Evolutionary conservation across 2,329 filamentous ascomycete genomes (phyloP), one percentile per base, ranked within the genome.

Genomic region (Drechslera avenae): DNA sequence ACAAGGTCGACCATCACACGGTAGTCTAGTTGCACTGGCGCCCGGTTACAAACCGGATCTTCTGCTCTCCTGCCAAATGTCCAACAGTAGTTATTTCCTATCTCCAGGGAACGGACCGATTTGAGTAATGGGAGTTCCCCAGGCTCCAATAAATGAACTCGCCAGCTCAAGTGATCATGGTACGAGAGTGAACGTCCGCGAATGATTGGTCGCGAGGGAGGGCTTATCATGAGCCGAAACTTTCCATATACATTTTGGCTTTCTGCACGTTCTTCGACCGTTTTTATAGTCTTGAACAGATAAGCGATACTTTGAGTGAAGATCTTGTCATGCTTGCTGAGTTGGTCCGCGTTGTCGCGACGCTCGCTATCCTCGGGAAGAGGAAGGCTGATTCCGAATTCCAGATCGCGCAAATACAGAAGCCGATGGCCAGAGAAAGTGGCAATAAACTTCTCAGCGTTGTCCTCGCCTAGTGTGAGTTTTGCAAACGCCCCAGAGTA

Each of bases 1-100:
- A 33, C 35, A 19, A 56, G 39, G 36, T 59, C 54, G 12, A 63
- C 36, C 14, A 61, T n/a, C 10, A 58, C 30, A 4, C 58, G 56
- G 12, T 44, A 41, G 41, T 61, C 58, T 2, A 60, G 33, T 46
- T 56, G 59, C 18, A 36, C 46, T 32, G 13, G 6, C 19, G 19
- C 35, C 5, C 6, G 28, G 10, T 14, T 37, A 10, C 35, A 19
- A 17, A 12, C 3, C 10, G 16, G 16, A 4, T 23, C 21, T 7
- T 23, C 21, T 23, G 6, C 21, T 4, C 3, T 23, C 9, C 3
- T 7, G 3, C 3, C 6, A 8, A 23, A 7, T 5, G 21, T 2
- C 21, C 3, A 5, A 2, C 9, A 5, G 6, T 8, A 23, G 12
- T 21, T 13, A 18, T 36, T 13, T 10, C 13, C 10, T 23, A 61